These are phyloP conservation scores for Fusarium incarnatum DNA, from an alignment of 2,329 filamentous ascomycete genomes.

Conservation along the genomic window DNA sequence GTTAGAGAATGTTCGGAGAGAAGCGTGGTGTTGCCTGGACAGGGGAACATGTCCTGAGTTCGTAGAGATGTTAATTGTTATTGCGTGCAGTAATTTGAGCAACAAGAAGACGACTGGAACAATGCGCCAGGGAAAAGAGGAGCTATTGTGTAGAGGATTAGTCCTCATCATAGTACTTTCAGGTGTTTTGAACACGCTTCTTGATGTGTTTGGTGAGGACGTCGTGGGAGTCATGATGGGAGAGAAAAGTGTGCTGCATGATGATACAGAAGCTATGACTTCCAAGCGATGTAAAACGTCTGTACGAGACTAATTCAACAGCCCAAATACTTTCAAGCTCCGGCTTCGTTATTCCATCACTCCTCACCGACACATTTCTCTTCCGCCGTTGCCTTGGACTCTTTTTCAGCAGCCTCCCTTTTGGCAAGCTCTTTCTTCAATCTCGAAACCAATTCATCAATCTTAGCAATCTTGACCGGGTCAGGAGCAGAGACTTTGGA, in stretches of 20 bases:
- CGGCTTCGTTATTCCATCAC: not conserved
- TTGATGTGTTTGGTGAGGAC: not conserved
- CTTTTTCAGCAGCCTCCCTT: not conserved
- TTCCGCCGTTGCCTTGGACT: not conserved
- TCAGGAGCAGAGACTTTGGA: not conserved
- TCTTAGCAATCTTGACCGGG: not conserved
- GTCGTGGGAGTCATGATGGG: not conserved
- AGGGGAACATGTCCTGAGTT: not conserved
- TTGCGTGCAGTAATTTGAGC: not conserved
- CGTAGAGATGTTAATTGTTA: not conserved
- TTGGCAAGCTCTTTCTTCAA: not conserved
- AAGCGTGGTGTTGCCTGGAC: not conserved
- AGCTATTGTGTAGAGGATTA: not conserved
- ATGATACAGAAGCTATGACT: fast-evolving
- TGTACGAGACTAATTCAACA: not conserved
- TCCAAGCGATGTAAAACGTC: not conserved
- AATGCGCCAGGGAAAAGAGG: not conserved
- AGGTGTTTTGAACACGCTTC: fast-evolving
- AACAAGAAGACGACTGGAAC: not conserved
- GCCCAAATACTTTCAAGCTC: not conserved
- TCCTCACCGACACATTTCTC: not conserved
- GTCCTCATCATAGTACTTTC: not conserved
- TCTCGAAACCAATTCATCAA: not conserved
- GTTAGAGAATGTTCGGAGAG: fast-evolving
- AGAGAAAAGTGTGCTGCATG: not conserved